Evolutionary conservation across 2,329 filamentous ascomycete genomes (phyloP), one percentile per base, ranked within the genome.

Genomic region (Talaromyces sp.): DNA sequence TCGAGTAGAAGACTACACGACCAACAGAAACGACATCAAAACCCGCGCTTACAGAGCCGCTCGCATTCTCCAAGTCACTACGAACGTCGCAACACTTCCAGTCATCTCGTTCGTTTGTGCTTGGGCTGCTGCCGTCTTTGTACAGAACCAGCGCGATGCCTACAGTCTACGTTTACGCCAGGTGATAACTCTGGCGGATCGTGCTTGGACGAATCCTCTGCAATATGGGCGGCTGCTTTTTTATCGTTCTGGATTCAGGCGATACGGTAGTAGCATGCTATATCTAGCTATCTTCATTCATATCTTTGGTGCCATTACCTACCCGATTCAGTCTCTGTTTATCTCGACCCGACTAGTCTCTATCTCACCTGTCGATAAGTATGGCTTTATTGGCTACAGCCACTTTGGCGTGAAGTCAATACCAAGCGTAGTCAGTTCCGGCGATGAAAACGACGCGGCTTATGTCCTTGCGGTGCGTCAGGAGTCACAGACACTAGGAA

Each of bases 271-370:
- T 54, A 22, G 51, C 0, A 69, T 73, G 17, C 51, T 75, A 2
- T 36, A 71, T 5, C 15, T 69, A 15, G 72, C 71, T 1, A 67
- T 73, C 5, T 59, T 70, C 8, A 61, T 71, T 10, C 67, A 67
- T 56, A 61, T 70, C 17, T 65, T 74, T 2, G 70, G 68, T 22
- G 56, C 45, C 11, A 53, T 73, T 17, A 68, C 71, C n/a, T 73
- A 67, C 53, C 71, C 70, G 7, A 63, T 73, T 11, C 70, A 71
- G 61, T 67, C 68, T 22, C 65, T 72, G 34, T 67, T 72, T 15
- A 64, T 73, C 13, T 66, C 65, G 10, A 60, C 64, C n/a, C 56
- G 34, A 8, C 22, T 29, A 19, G 56, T 65, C 36, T 53, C 58
- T 54, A 45, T 54, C 4, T 2, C 8, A 17, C 54, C 63, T 25